Evolutionary conservation across 257 asterid species (phyloP).

Genomic region (Schizonepeta tenuifolia): DNA sequence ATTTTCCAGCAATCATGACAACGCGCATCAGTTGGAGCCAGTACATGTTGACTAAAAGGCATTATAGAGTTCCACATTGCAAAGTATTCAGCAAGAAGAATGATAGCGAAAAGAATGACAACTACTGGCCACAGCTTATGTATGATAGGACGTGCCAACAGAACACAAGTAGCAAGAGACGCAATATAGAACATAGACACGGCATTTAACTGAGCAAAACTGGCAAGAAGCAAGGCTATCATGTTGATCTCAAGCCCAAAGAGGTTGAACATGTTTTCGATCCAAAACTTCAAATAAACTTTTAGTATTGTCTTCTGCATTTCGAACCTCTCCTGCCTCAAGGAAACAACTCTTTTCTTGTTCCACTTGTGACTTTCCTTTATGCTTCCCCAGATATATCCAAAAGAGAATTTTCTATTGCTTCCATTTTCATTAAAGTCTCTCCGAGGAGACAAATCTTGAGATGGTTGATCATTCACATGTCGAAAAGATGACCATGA

Average conservation of each 20-base stretch:
- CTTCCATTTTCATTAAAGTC: slow-evolving; percentile 37
- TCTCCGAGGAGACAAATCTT: slow-evolving; percentile 43
- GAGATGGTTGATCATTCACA: slow-evolving; percentile 46
- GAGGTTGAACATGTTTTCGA: slow-evolving; percentile 93
- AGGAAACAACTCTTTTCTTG: slow-evolving; percentile 61
- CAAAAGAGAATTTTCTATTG: slow-evolving; percentile 59
- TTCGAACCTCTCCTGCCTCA: slow-evolving; percentile 90
- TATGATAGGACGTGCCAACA: slow-evolving; percentile 72
- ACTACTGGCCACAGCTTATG: slow-evolving; percentile 84
- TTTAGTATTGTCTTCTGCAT: slow-evolving; percentile 82
- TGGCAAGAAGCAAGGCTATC: slow-evolving; percentile 83
- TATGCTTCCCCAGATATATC: slow-evolving; percentile 84
- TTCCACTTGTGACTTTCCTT: slow-evolving; percentile 91
- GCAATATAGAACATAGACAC: slow-evolving; percentile 79
- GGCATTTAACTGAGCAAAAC: slow-evolving; percentile 90
- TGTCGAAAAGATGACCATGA: slow-evolving; percentile 61
- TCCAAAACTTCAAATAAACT: slow-evolving; percentile 93
- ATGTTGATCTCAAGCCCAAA: slow-evolving; percentile 98
- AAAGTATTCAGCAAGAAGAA: slow-evolving; percentile 81
- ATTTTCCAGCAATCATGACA: slow-evolving; percentile 97
- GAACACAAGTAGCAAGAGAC: slow-evolving; percentile 84
- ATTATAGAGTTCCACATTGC: slow-evolving; percentile 80
- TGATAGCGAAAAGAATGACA: slow-evolving; percentile 70
- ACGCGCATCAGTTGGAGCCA: slow-evolving; percentile 42
- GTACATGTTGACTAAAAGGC: slow-evolving; percentile 48